These are phyloP conservation scores for Suillus variegatus DNA, from an alignment of 768 basidiomycete species.

Conservation along the genomic window DNA sequence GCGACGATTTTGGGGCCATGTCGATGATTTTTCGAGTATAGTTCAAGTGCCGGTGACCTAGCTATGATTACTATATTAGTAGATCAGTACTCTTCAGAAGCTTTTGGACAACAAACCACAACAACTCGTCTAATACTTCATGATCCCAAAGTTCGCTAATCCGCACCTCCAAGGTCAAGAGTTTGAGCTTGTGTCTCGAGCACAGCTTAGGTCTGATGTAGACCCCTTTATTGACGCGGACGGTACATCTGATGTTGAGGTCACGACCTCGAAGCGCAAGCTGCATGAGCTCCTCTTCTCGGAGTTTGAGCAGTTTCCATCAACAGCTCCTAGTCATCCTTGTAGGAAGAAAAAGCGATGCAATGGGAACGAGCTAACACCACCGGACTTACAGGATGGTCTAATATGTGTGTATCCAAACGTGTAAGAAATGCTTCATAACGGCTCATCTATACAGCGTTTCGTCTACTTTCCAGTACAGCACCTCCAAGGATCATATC, in stretches of 20 bases:
- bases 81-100: not conserved
- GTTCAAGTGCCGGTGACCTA: not conserved
- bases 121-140: slow-evolving; percentile 17
- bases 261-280: slow-evolving; percentile 19
- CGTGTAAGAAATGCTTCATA: not conserved
- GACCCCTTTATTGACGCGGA: slow-evolving; percentile 16
- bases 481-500: slow-evolving; percentile 38
- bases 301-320: slow-evolving; percentile 22
- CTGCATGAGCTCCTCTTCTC: slow-evolving; percentile 23
- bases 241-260: not conserved
- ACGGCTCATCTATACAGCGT: slow-evolving; percentile 33
- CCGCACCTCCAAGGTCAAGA: slow-evolving; percentile 43
- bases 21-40: not conserved
- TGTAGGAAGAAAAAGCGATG: slow-evolving; percentile 7
- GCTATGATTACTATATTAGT: not conserved
- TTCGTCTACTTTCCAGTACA: slow-evolving; percentile 48
- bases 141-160: slow-evolving; percentile 46
- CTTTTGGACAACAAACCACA: slow-evolving; percentile 18
- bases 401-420: slow-evolving; percentile 5
- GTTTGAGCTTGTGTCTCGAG: slow-evolving; percentile 38
- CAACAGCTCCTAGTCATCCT: not conserved
- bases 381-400: not conserved
- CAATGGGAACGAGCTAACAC: slow-evolving; percentile 9
- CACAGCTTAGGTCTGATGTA: slow-evolving; percentile 21
- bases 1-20: slow-evolving; percentile 8